A percentile compares a stretch with the other conserved stretches of the same genome.
These are phyloP conservation scores for Aspergillus indologenus DNA, from an alignment of 495 filamentous ascomycete genomes.

Conservation along the genomic window DNA sequence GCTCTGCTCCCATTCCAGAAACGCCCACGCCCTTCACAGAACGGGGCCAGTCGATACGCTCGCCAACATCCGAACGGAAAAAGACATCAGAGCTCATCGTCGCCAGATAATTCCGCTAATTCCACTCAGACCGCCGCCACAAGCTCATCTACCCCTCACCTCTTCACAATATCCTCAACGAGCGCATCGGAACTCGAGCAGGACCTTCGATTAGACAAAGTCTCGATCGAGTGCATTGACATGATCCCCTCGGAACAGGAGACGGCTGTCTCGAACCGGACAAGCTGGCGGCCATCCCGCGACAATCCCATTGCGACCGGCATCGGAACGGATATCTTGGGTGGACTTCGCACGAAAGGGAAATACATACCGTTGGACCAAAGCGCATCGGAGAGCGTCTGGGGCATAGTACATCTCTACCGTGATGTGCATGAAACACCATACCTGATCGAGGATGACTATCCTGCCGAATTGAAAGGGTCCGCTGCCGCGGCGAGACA, in stretches of 20 bases:
- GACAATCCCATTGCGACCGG: constrained; percentile 44
- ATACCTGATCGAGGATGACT: constrained; percentile 39
- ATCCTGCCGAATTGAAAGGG: constrained; percentile 41
- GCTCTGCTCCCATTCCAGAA: constrained; percentile 43
- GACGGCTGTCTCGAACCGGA: constrained; percentile 15
- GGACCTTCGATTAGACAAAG: constrained; percentile 63
- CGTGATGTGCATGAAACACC: constrained; percentile 77
- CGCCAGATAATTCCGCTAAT: background rate
- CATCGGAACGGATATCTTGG: constrained; percentile 49
- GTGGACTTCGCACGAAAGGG: constrained; percentile 68
- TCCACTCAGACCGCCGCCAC: background rate
- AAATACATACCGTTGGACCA: constrained; percentile 70
- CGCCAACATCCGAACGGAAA: constrained; percentile 15
- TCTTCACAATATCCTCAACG: constrained; percentile 19
- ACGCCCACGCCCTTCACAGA: constrained; percentile 17
- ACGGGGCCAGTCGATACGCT: constrained; percentile 15
- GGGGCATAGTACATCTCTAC: constrained; percentile 93
- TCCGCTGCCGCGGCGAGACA: constrained; percentile 37
- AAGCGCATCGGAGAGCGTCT: constrained; percentile 78
- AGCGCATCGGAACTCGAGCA: constrained; percentile 23
- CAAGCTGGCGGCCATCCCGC: constrained; percentile 4
- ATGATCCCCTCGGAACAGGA: constrained; percentile 47
- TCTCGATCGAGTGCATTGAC: constrained; percentile 66
- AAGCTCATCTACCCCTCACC: constrained; percentile 11
- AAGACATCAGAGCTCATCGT: constrained; percentile 6